Conservation (phyloP, 495 filamentous ascomycete species). For the Penicillium lividum region DNA sequence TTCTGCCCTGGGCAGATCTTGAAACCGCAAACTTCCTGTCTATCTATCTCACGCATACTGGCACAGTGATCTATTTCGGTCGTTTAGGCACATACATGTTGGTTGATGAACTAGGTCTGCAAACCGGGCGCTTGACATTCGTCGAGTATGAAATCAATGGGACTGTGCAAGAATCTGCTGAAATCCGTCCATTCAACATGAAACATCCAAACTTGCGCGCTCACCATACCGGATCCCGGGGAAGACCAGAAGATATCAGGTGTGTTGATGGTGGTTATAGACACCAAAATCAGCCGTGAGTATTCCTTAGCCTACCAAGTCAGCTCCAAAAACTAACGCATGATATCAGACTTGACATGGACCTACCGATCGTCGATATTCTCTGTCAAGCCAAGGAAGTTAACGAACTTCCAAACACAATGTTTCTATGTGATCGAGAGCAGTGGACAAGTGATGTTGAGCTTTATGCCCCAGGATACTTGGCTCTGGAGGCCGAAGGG, state of each 20-base stretch:
- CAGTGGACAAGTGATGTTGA: constrained; percentile 14
- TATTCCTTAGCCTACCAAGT: background rate
- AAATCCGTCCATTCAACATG: constrained; percentile 7
- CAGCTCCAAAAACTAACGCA: constrained; percentile 2
- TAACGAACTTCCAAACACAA: constrained; percentile 13
- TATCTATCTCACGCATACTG: background rate
- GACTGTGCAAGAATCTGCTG: constrained; percentile 4
- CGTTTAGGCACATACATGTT: background rate
- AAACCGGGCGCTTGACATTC: constrained; percentile 6
- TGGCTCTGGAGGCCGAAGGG: constrained; percentile 15
- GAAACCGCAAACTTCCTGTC: background rate
- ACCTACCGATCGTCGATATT: constrained; percentile 16
- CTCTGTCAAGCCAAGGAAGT: constrained; percentile 11
- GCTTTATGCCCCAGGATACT: constrained; percentile 15
- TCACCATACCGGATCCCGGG: too few species aligned
- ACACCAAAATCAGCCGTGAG: background rate
- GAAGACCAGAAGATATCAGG: background rate
- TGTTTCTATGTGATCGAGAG: constrained; percentile 13
- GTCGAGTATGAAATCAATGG: constrained; percentile 7
- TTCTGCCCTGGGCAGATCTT: background rate
- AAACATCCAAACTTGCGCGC: background rate
- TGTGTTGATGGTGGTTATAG: background rate
- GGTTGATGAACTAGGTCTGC: background rate
- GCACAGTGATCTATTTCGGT: background rate
- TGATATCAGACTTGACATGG: constrained; percentile 11